Evolutionary conservation across 2,329 filamentous ascomycete species (phyloP).

Genomic region (Verticillium albo-atrum): DNA sequence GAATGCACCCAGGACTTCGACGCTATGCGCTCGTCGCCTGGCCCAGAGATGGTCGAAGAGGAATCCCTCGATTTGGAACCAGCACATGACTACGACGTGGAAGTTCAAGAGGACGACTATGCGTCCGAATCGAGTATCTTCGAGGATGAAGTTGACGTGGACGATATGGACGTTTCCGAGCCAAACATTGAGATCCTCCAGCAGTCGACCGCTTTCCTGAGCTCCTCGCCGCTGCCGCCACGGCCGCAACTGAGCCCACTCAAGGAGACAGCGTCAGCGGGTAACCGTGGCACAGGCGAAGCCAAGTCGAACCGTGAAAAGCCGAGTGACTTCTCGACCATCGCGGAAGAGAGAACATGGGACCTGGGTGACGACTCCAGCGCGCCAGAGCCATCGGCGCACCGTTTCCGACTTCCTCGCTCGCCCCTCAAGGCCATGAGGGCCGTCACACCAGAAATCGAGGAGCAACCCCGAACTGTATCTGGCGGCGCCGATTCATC

Average conservation of each 20-base stretch:
- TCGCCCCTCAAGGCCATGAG: conserved; percentile 24
- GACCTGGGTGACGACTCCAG: conserved; percentile 29
- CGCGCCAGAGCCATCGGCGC: conserved; percentile 26
- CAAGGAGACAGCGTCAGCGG: conserved; percentile 31
- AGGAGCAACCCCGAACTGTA: conserved; percentile 3
- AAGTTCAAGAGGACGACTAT: conserved; percentile 22
- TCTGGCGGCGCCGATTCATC: conserved; percentile 17
- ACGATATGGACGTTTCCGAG: conserved; percentile 36
- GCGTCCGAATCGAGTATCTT: conserved; percentile 38
- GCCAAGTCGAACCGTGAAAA: conserved; percentile 17
- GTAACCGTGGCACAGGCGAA: conserved; percentile 35
- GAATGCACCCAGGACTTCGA: conserved; percentile 11
- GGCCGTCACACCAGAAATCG: conserved; percentile 1
- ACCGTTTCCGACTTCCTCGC: conserved; percentile 21
- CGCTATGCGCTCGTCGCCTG: conserved; percentile 15
- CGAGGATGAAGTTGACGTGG: conserved; percentile 34
- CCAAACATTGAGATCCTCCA: conserved; percentile 40
- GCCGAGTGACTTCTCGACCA: conserved; percentile 38
- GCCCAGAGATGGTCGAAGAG: neutral
- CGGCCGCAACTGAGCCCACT: conserved; percentile 47
- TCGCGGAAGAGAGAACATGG: conserved; percentile 42
- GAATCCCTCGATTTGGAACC: conserved; percentile 37
- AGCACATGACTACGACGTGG: conserved; percentile 23
- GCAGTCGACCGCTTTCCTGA: conserved; percentile 35
- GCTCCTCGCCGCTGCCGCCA: conserved; percentile 42